Conservation (phyloP, 2,329 filamentous ascomycete species). For the Alternaria novae-zelandiae region DNA sequence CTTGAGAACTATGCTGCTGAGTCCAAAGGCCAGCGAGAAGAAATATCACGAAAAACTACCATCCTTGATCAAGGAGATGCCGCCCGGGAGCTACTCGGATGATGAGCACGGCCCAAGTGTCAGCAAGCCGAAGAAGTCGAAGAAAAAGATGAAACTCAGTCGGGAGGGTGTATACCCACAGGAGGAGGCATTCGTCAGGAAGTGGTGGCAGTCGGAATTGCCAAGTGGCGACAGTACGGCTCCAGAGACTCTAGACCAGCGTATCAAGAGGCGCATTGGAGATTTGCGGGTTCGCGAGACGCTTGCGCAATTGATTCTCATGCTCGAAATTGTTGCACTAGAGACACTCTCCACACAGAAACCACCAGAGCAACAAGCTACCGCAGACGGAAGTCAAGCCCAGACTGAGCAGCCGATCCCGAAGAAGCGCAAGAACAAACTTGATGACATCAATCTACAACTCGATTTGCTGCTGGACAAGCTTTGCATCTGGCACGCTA, state of each 20-base stretch:
- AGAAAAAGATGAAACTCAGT: constrained; percentile 61
- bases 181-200: constrained; percentile 69
- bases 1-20: constrained; percentile 71
- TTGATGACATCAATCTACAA: constrained; percentile 68
- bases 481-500: constrained; percentile 83
- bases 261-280: constrained; percentile 68
- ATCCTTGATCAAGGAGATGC: constrained; percentile 65
- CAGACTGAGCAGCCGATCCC: constrained; percentile 22
- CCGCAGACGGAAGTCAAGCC: constrained; percentile 24
- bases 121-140: constrained; percentile 47
- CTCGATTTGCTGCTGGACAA: constrained; percentile 78
- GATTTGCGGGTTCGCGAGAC: constrained; percentile 76
- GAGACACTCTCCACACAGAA: constrained; percentile 57
- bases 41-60: constrained; percentile 78
- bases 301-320: constrained; percentile 79
- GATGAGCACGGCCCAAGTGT: constrained; percentile 49
- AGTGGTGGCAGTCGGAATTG: constrained; percentile 69
- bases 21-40: constrained; percentile 73
- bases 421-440: constrained; percentile 62
- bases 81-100: constrained; percentile 50
- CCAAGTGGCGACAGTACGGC: constrained; percentile 45
- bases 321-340: constrained; percentile 77
- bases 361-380: constrained; percentile 25
- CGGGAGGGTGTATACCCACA: constrained; percentile 72
- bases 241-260: constrained; percentile 52